Percentiles rank a stretch among this genome's conserved stretches.
These are phyloP conservation scores for Blastomyces silverae DNA, from an alignment of 2,329 filamentous ascomycete species.

Conservation along the genomic window DNA sequence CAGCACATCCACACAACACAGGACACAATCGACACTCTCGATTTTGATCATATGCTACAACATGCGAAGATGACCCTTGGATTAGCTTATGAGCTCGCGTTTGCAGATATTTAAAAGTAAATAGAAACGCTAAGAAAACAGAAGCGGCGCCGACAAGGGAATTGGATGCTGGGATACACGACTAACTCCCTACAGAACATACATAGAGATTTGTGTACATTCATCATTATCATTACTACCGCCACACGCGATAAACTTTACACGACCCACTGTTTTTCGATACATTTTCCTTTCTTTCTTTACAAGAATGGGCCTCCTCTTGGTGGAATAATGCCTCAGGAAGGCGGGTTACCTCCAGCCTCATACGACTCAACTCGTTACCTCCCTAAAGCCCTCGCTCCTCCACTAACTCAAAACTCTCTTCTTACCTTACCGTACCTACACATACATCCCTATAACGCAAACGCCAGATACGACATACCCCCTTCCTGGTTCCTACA, in stretches of 20 bases:
- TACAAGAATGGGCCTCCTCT: no score
- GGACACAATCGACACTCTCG: constrained; percentile 63
- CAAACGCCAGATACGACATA: no score
- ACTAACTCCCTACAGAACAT: neutral
- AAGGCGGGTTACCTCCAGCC: no score
- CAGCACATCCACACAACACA: constrained; percentile 67
- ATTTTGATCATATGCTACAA: constrained; percentile 87
- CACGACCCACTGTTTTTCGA: neutral
- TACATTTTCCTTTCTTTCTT: neutral
- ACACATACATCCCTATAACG: no score
- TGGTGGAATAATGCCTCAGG: no score
- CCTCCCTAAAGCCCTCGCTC: no score
- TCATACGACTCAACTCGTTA: no score
- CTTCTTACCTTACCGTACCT: no score
- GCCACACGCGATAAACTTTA: neutral
- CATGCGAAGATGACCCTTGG: constrained; percentile 79
- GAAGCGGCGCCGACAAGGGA: no score
- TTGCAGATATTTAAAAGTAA: constrained; percentile 56
- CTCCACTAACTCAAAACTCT: no score
- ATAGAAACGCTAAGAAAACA: neutral
- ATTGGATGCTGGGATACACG: neutral
- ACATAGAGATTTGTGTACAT: neutral
- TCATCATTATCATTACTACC: neutral
- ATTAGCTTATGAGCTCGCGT: constrained; percentile 76
- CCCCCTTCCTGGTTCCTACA: no score